These are phyloP conservation scores for Sutorius australiensis DNA, from an alignment of 768 basidiomycete genomes.

Conservation along the genomic window DNA sequence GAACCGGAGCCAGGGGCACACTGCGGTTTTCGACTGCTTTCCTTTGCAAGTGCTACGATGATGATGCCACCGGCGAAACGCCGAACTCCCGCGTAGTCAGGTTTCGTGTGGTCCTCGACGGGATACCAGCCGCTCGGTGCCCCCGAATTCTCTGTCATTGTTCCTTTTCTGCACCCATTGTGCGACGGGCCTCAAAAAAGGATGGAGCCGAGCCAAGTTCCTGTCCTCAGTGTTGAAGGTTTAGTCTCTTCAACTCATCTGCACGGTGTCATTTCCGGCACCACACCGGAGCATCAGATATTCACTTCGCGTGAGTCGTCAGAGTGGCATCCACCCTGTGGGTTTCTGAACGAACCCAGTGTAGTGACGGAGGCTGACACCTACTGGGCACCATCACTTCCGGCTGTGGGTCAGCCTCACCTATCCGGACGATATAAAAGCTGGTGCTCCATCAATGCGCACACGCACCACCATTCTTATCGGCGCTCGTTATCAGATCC, in stretches of 20 bases:
- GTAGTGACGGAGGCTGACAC: slow-evolving; percentile 5
- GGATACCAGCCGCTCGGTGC: slow-evolving; percentile 83
- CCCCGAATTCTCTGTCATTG: slow-evolving; percentile 38
- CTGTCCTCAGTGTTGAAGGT: background rate
- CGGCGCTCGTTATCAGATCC: background rate
- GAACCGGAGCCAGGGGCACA: too few relatives aligned
- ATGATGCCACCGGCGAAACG: too few relatives aligned
- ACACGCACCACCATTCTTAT: background rate
- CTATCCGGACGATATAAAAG: slow-evolving; percentile 1
- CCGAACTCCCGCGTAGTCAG: too few relatives aligned
- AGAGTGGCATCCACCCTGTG: background rate
- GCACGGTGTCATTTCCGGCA: background rate
- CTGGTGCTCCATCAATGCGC: background rate
- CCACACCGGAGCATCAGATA: too few relatives aligned
- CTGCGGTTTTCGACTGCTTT: too few relatives aligned
- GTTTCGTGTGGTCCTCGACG: slow-evolving; percentile 90
- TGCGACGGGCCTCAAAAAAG: background rate
- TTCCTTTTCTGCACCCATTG: background rate
- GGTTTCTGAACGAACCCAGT: background rate
- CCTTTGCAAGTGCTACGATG: too few relatives aligned
- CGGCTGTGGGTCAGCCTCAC: slow-evolving; percentile 10
- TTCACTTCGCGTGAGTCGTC: background rate
- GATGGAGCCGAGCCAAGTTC: background rate
- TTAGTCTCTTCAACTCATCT: too few relatives aligned
- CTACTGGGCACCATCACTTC: background rate